Conservation (phyloP, 352 stramenopile species). For the Peronospora tabacina region DNA sequence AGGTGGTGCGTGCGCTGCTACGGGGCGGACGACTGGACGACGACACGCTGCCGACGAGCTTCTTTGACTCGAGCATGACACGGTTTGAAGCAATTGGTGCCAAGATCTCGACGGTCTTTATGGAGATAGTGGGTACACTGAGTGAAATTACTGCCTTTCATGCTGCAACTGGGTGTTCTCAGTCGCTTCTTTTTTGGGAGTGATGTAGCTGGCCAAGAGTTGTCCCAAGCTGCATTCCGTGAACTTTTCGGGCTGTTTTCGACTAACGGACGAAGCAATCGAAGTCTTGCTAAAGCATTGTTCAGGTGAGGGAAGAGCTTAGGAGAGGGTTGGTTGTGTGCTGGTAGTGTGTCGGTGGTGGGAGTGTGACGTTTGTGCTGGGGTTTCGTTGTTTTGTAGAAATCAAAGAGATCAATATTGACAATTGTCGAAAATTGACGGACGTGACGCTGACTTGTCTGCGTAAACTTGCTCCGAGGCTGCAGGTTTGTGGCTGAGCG, state of each 20-base stretch:
- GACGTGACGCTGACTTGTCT: constrained; percentile 70
- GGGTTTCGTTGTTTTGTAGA: constrained; percentile 37
- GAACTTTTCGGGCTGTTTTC: constrained; percentile 85
- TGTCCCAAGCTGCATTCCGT: constrained; percentile 81
- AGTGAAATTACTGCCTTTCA: too few relatives aligned
- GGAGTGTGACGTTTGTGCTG: not conserved
- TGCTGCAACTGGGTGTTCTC: too few relatives aligned
- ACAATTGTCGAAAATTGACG: constrained; percentile 87
- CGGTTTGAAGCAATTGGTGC: constrained; percentile 77
- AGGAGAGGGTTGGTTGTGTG: not conserved
- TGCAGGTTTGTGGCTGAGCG: constrained; percentile 54
- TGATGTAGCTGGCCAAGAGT: constrained; percentile 64
- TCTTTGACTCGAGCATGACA: constrained; percentile 85
- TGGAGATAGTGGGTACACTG: constrained; percentile 72
- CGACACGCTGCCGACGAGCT: constrained; percentile 71
- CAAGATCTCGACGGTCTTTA: constrained; percentile 75
- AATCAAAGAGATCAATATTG: constrained; percentile 82
- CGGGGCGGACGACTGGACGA: constrained; percentile 66
- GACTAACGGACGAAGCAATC: constrained; percentile 80
- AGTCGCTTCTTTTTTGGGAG: too few relatives aligned
- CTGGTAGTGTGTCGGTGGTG: not conserved
- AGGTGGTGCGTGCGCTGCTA: constrained; percentile 74
- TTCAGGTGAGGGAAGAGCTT: constrained; percentile 31
- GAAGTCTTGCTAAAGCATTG: constrained; percentile 75
- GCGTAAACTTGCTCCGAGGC: constrained; percentile 67